Conservation (phyloP, 495 filamentous ascomycete species). For the Talaromyces stipitatus region DNA sequence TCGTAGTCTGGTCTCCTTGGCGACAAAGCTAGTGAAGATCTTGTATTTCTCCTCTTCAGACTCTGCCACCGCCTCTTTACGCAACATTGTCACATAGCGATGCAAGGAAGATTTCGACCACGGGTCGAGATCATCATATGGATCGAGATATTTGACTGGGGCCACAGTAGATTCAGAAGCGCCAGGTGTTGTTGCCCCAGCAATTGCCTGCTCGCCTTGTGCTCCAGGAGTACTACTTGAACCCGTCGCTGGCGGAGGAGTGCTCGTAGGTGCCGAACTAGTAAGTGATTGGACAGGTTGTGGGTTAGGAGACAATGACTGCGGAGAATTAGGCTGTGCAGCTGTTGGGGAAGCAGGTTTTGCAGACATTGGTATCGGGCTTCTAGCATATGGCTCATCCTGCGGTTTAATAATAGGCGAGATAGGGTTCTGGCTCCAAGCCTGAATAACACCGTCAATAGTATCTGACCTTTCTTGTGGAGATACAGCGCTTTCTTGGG, state of each 20-base stretch:
- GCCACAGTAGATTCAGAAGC: slow-evolving; percentile 2
- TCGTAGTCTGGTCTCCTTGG: slow-evolving; percentile 44
- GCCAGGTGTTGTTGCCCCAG: not conserved
- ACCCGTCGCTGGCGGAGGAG: not conserved
- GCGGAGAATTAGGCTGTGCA: not conserved
- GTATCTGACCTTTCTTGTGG: slow-evolving; percentile 22
- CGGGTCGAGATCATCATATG: slow-evolving; percentile 43
- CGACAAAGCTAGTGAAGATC: slow-evolving; percentile 43
- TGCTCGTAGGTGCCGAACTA: not conserved
- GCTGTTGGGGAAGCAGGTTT: not conserved
- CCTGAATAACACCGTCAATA: slow-evolving; percentile 38
- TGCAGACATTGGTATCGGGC: slow-evolving; percentile 5
- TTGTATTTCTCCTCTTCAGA: slow-evolving; percentile 43
- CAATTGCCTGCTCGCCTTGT: not conserved
- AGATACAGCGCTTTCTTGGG: slow-evolving; percentile 16
- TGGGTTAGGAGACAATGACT: not conserved
- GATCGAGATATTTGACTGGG: slow-evolving; percentile 21
- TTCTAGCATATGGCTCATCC: slow-evolving; percentile 4
- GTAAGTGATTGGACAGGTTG: not conserved
- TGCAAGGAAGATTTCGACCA: slow-evolving; percentile 46
- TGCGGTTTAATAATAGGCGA: slow-evolving; percentile 11
- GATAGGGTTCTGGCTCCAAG: slow-evolving; percentile 29
- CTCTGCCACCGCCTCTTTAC: slow-evolving; percentile 43
- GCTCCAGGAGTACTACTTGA: not conserved
- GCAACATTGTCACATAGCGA: slow-evolving; percentile 45